A percentile compares a stretch with the other conserved stretches of the same genome.
Evolutionary conservation across 1,284 basidiomycete genomes (phyloP).

Genomic region (Leccinum laetum): DNA sequence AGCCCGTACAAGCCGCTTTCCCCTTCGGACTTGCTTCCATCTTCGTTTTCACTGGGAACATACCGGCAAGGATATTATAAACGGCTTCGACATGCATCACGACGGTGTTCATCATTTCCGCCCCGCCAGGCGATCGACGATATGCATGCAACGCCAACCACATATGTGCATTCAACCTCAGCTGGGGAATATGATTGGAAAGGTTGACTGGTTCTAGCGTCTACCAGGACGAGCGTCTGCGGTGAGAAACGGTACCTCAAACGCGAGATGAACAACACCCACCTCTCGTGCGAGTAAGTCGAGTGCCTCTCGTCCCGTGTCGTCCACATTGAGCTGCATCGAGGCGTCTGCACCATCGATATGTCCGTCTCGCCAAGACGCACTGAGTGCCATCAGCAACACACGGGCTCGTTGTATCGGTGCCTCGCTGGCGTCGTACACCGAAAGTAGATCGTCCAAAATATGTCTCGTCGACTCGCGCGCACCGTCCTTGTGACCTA

Average conservation of each 20-base stretch:
- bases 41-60: conserved; percentile 26
- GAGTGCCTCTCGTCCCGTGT: conserved; percentile 44
- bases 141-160: conserved; percentile 70
- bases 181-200: conserved; percentile 42
- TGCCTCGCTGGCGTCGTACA: conserved; percentile 48
- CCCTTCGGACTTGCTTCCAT: conserved; percentile 22
- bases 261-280: conserved; percentile 8
- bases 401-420: conserved; percentile 57
- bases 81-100: conserved; percentile 51
- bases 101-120: conserved; percentile 40
- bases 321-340: conserved; percentile 28
- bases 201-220: conserved; percentile 43
- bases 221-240: conserved; percentile 26
- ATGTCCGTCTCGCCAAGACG: conserved; percentile 46
- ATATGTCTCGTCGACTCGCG: conserved; percentile 40
- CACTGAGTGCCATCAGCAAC: conserved; percentile 51
- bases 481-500: conserved; percentile 56
- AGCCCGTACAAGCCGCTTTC: conserved; percentile 7
- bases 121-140: conserved; percentile 36
- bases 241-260: background rate
- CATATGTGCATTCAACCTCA: conserved; percentile 52
- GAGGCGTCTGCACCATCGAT: conserved; percentile 20
- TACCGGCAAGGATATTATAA: conserved; percentile 43
- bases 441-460: conserved; percentile 46
- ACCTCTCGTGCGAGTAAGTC: conserved; percentile 43